These are phyloP conservation scores for Ramaria sp. DNA, from an alignment of 768 basidiomycete genomes.

Conservation along the genomic window DNA sequence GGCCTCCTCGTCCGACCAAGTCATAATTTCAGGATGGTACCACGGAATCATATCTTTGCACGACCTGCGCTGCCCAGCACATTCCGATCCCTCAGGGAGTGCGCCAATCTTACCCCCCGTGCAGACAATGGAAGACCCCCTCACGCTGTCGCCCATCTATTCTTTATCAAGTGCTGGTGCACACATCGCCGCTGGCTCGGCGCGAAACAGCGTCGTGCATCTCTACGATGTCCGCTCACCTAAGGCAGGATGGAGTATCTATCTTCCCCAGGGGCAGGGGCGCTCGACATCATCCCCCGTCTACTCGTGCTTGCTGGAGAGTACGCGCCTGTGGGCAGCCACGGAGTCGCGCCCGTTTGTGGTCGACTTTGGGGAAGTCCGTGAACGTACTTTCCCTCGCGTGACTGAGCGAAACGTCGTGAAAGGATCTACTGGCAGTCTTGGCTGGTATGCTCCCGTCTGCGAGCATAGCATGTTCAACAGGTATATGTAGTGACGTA, in stretches of 20 bases:
- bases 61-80: constrained; percentile 50
- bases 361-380: constrained; percentile 67
- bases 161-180: constrained; percentile 64
- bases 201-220: constrained; percentile 65
- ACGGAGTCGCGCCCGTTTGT: constrained; percentile 72
- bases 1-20: constrained; percentile 53
- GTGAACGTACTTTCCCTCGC: constrained; percentile 43
- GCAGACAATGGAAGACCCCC: constrained; percentile 52
- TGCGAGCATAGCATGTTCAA: constrained; percentile 4
- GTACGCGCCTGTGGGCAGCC: constrained; percentile 68
- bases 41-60: constrained; percentile 66
- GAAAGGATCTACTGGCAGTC: not conserved
- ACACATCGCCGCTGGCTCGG: constrained; percentile 66
- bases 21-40: constrained; percentile 75
- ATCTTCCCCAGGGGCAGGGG: constrained; percentile 44
- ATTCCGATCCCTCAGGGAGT: constrained; percentile 18
- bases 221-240: constrained; percentile 74
- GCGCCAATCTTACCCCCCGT: constrained; percentile 40
- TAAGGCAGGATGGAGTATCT: constrained; percentile 58
- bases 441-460: constrained; percentile 1
- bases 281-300: constrained; percentile 66
- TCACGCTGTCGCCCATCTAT: constrained; percentile 61
- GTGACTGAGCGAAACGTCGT: constrained; percentile 9
- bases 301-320: constrained; percentile 63
- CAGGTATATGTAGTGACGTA: too few species aligned